phyloP scores from a whole-genome alignment of 495 filamentous ascomycete species.

The Penicillium turbatum region DNA sequence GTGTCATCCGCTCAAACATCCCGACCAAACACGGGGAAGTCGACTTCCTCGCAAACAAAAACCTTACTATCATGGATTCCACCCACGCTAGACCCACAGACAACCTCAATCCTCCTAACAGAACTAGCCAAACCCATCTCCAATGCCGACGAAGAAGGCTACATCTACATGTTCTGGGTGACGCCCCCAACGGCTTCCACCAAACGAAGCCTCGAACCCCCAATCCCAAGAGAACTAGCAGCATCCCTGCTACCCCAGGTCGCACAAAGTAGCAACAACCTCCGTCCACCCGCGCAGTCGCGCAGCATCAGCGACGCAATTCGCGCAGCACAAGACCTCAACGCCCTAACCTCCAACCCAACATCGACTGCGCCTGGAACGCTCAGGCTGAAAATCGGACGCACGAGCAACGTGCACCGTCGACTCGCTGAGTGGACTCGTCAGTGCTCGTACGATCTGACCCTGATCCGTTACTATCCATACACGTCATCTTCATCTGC shows the following conservation, averaged over 20 bases:
- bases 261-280: conserved; percentile 7
- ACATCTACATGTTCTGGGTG: conserved; percentile 98
- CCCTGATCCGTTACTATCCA: conserved; percentile 87
- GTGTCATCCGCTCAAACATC: conserved; percentile 5
- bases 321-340: conserved; percentile 46
- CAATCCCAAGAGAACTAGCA: conserved; percentile 53
- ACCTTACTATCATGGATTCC: conserved; percentile 65
- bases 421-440: conserved; percentile 87
- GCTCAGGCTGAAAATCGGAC: conserved; percentile 87
- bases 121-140: conserved; percentile 85
- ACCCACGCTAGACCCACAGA: conserved; percentile 54
- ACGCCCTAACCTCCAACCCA: conserved; percentile 35
- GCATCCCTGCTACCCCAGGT: conserved; percentile 52
- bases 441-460: conserved; percentile 85
- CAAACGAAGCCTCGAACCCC: conserved; percentile 23
- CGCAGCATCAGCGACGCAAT: conserved; percentile 65
- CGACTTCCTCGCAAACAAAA: conserved; percentile 43
- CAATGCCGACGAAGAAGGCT: conserved; percentile 74
- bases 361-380: conserved; percentile 33
- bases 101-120: conserved; percentile 58
- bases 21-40: conserved; percentile 15
- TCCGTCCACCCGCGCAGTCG: conserved; percentile 37
- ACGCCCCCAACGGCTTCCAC: conserved; percentile 48
- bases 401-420: conserved; percentile 84
- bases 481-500: conserved; percentile 58